phyloP scores from a whole-genome alignment of 495 filamentous ascomycete species.

The Aspergillus wentii region DNA sequence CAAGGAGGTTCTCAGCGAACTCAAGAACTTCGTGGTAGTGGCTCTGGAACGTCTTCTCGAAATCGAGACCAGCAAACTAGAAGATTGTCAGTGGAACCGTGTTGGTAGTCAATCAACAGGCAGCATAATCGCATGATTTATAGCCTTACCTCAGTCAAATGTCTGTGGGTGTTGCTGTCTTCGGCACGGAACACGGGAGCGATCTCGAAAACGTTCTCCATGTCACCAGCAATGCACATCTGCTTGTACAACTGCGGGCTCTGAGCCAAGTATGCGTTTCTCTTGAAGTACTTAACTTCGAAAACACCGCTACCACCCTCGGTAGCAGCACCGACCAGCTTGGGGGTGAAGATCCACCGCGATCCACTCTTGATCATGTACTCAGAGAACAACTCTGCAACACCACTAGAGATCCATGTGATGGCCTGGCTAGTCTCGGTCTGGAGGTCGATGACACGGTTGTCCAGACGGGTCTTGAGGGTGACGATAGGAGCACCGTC shows the following conservation, averaged over 20 bases:
- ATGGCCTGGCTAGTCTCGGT: constrained; percentile 87
- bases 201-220: constrained; percentile 84
- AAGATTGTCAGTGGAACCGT: too few species aligned
- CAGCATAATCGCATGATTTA: constrained; percentile 27
- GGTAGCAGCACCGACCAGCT: constrained; percentile 82
- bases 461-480: constrained; percentile 75
- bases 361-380: constrained; percentile 75
- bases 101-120: constrained; percentile 2
- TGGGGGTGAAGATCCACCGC: constrained; percentile 84
- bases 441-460: constrained; percentile 86
- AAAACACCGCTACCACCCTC: constrained; percentile 95
- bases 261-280: constrained; percentile 82
- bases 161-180: constrained; percentile 92
- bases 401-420: constrained; percentile 72
- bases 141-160: constrained; percentile 76
- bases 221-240: constrained; percentile 88
- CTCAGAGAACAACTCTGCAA: constrained; percentile 72
- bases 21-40: constrained; percentile 84
- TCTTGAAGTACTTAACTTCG: constrained; percentile 84
- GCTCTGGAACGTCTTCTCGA: constrained; percentile 90
- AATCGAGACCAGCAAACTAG: constrained; percentile 88
- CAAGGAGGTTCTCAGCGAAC: constrained; percentile 77
- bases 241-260: constrained; percentile 97
- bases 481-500: constrained; percentile 59
- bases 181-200: constrained; percentile 94